Conservation (phyloP, 129 eudicot genomes). For the Flaveria robusta region DNA sequence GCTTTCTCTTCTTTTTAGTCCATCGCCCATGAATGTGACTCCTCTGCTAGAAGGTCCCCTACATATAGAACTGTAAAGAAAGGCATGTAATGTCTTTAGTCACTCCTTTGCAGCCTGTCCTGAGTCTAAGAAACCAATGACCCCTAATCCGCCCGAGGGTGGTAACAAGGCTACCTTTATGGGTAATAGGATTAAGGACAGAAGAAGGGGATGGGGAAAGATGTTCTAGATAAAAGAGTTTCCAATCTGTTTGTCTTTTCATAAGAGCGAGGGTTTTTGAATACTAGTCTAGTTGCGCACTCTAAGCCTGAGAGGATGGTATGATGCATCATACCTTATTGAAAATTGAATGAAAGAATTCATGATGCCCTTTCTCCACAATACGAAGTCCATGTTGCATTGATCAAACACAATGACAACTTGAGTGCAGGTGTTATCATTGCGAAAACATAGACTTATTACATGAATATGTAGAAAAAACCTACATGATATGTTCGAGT, state of each 20-base stretch:
- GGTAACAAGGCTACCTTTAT: not conserved
- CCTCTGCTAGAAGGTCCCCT: not conserved
- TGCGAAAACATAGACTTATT: too few species aligned
- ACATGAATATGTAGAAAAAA: too few species aligned
- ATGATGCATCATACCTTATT: too few species aligned
- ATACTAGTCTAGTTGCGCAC: not conserved
- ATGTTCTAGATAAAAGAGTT: not conserved
- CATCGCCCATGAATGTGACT: conserved; percentile 1
- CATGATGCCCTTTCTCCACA: too few species aligned
- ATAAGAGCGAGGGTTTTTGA: conserved; percentile 1
- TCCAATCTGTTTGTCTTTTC: not conserved
- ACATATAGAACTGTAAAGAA: not conserved
- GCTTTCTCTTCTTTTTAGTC: not conserved
- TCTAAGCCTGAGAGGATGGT: too few species aligned
- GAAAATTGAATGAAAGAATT: too few species aligned
- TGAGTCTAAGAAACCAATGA: not conserved
- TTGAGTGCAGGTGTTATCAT: too few species aligned
- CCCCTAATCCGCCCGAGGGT: not conserved
- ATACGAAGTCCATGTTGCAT: too few species aligned
- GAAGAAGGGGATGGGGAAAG: not conserved
- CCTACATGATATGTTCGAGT: too few species aligned
- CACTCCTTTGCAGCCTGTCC: not conserved
- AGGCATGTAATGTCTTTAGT: not conserved
- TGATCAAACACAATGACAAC: too few species aligned
- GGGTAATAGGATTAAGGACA: not conserved